phyloP scores from a whole-genome alignment of 352 stramenopile genomes.

The Phytopythium boreale region DNA sequence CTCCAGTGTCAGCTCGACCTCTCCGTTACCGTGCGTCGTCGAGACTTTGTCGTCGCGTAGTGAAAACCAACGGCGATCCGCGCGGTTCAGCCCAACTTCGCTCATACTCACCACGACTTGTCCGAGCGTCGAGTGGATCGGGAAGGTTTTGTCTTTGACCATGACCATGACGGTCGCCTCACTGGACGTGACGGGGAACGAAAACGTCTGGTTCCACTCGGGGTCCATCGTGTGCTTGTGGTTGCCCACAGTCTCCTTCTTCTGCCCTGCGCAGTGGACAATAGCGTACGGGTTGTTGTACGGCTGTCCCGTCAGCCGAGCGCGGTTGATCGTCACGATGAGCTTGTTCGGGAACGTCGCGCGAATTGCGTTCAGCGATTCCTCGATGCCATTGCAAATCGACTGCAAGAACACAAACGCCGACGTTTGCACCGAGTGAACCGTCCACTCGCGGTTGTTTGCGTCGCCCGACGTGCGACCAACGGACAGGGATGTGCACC shows the following conservation, averaged over 20 bases:
- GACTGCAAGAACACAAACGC: conserved; percentile 86
- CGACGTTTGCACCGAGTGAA: conserved; percentile 85
- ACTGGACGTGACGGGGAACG: conserved; percentile 78
- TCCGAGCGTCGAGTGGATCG: conserved; percentile 71
- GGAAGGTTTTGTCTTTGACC: conserved; percentile 76
- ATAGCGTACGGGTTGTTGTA: conserved; percentile 88
- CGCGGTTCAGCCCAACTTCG: conserved; percentile 77
- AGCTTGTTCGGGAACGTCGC: conserved; percentile 88
- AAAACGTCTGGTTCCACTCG: conserved; percentile 90
- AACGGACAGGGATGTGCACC: conserved; percentile 76
- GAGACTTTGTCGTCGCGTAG: conserved; percentile 69
- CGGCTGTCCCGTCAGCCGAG: conserved; percentile 73
- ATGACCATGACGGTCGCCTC: conserved; percentile 63
- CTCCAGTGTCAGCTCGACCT: conserved; percentile 88
- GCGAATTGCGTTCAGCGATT: conserved; percentile 70
- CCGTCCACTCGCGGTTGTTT: conserved; percentile 77
- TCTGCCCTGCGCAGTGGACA: conserved; percentile 76
- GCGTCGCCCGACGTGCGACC: conserved; percentile 63
- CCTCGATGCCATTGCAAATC: conserved; percentile 69
- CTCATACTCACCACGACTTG: conserved; percentile 75
- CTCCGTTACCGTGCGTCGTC: conserved; percentile 64
- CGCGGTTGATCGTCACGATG: conserved; percentile 87
- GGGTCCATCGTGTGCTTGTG: conserved; percentile 89
- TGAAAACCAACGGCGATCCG: conserved; percentile 77
- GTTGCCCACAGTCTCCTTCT: conserved; percentile 85